These are phyloP conservation scores for Tricholoma hemisulphureum DNA, from an alignment of 768 basidiomycete species.

Conservation along the genomic window DNA sequence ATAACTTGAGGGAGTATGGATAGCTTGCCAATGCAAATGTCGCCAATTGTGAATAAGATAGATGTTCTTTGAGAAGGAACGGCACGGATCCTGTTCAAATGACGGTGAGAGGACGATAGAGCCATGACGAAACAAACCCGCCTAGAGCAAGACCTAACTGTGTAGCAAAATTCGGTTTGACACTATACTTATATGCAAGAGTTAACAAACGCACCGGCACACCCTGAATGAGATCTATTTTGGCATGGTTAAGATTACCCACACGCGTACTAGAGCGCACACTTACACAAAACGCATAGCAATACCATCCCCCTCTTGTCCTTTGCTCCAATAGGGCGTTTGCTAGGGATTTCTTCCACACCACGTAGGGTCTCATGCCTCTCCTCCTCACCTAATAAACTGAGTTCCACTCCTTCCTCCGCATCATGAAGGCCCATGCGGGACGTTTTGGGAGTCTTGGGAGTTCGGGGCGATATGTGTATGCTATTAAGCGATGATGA, in stretches of 20 bases:
- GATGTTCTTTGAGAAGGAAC: constrained; percentile 90
- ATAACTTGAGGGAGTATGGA: constrained; percentile 93
- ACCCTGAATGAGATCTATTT: constrained; percentile 76
- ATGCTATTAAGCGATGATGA: constrained; percentile 61
- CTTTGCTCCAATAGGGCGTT: constrained; percentile 57
- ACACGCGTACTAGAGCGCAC: constrained; percentile 71
- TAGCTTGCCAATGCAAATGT: constrained; percentile 91
- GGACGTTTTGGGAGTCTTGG: constrained; percentile 42
- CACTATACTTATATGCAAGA: constrained; percentile 9
- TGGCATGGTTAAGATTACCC: constrained; percentile 53
- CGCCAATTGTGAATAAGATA: constrained; percentile 96
- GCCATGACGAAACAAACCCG: constrained; percentile 26
- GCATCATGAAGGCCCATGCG: constrained; percentile 33
- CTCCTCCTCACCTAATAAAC: constrained; percentile 58
- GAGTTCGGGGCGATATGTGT: constrained; percentile 55
- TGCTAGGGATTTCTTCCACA: constrained; percentile 34
- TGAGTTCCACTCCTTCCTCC: constrained; percentile 61
- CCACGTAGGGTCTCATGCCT: constrained; percentile 44
- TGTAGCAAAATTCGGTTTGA: constrained; percentile 5
- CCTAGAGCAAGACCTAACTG: constrained; percentile 89
- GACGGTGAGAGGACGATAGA: background rate
- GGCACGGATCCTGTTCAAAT: constrained; percentile 78
- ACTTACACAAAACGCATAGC: constrained; percentile 85
- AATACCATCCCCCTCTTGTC: constrained; percentile 86
- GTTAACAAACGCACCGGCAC: constrained; percentile 67